These are phyloP conservation scores for Bolboschoenus planiculmis DNA, from an alignment of 176 grass and related monocot species.

Conservation along the genomic window DNA sequence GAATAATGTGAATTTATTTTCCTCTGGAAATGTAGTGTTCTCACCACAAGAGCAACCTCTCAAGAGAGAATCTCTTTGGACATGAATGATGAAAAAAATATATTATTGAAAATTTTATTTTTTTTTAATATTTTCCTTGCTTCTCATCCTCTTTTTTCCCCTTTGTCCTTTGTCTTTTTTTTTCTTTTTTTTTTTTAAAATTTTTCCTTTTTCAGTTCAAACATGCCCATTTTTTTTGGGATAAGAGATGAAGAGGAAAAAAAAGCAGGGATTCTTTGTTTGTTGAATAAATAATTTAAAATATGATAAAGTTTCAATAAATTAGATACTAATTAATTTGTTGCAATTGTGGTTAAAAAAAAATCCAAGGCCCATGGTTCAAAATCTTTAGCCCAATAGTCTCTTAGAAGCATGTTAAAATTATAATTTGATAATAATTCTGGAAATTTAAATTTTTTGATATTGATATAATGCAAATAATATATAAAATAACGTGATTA, in stretches of 20 bases:
- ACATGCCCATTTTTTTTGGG: background rate
- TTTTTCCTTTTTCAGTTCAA: background rate
- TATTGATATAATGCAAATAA: background rate
- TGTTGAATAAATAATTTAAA: constrained; percentile 22
- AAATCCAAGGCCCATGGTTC: background rate
- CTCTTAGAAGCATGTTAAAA: background rate
- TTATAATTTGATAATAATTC: background rate
- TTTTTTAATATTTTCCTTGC: constrained; percentile 5
- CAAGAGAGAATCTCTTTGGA: constrained; percentile 28
- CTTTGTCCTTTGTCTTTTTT: background rate
- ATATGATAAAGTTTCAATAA: background rate
- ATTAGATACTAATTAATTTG: background rate
- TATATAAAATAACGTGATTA: too few relatives aligned
- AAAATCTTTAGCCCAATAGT: background rate
- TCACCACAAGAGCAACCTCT: constrained; percentile 13
- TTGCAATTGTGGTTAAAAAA: too few relatives aligned
- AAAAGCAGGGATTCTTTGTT: background rate
- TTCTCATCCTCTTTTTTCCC: background rate
- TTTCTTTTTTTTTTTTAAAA: background rate
- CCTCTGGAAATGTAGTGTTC: constrained; percentile 9
- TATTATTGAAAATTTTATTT: background rate
- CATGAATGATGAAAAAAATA: background rate
- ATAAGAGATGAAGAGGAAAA: background rate
- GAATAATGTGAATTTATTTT: constrained; percentile 13
- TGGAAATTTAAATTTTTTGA: background rate